A percentile compares a stretch with the other conserved stretches of the same genome.
Conservation (phyloP, 164 flowering plant species). For the Stephania japonica region DNA sequence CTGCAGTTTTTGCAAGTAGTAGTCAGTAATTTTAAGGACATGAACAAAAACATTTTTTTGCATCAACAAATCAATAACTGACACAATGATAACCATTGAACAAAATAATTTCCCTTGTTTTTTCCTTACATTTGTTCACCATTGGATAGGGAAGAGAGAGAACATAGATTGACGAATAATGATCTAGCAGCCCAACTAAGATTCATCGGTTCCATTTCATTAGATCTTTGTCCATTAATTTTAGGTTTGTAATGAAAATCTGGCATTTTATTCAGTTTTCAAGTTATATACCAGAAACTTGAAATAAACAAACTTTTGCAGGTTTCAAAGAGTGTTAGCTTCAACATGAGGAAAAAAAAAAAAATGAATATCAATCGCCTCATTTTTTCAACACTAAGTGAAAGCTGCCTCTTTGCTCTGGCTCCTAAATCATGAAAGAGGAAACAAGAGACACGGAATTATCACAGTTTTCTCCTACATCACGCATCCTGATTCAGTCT, state of each 20-base stretch:
- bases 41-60: background rate
- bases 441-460: too few relatives aligned
- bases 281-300: background rate
- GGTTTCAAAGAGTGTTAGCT: background rate
- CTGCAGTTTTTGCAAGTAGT: slow-evolving; percentile 33
- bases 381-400: background rate
- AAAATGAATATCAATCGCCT: too few relatives aligned
- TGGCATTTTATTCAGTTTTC: background rate
- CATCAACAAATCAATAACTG: background rate
- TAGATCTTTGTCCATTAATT: background rate
- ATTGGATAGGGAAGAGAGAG: background rate
- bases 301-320: background rate
- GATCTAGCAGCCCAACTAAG: background rate
- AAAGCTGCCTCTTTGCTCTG: background rate
- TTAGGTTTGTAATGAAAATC: background rate
- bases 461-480: background rate
- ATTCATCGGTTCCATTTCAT: too few relatives aligned
- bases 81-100: background rate
- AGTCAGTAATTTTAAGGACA: slow-evolving; percentile 8
- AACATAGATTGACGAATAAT: too few relatives aligned
- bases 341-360: background rate
- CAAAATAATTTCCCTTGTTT: too few relatives aligned
- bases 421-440: background rate
- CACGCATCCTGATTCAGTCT: background rate
- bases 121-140: too few relatives aligned